phyloP scores from a whole-genome alignment of 2,329 filamentous ascomycete species.

The Alternaria incomplexa region DNA sequence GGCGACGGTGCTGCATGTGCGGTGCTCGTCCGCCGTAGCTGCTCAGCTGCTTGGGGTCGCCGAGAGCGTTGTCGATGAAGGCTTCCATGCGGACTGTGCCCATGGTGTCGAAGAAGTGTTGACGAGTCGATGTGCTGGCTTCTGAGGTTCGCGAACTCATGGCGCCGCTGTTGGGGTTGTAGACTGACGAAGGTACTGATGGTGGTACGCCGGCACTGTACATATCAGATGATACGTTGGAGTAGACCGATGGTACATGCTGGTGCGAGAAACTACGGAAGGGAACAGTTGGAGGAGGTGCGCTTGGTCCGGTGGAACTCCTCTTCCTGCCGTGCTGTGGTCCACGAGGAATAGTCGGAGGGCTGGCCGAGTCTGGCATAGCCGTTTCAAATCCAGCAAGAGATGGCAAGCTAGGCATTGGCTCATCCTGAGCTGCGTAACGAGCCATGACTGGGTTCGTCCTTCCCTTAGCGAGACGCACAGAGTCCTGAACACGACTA shows the following conservation, averaged over 20 bases:
- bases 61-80: constrained; percentile 70
- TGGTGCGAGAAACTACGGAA: constrained; percentile 78
- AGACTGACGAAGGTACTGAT: constrained; percentile 47
- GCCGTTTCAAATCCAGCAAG: constrained; percentile 47
- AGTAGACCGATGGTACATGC: constrained; percentile 48
- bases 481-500: constrained; percentile 81
- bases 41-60: constrained; percentile 24
- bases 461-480: constrained; percentile 82
- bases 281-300: constrained; percentile 68
- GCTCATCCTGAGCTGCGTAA: constrained; percentile 38
- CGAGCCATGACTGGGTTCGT: constrained; percentile 44
- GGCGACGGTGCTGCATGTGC: constrained; percentile 33
- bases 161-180: constrained; percentile 46
- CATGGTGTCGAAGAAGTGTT: constrained; percentile 80
- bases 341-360: constrained; percentile 74
- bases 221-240: constrained; percentile 48
- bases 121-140: constrained; percentile 55
- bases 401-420: constrained; percentile 39
- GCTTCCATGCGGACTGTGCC: constrained; percentile 97
- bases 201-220: constrained; percentile 42
- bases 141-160: constrained; percentile 61
- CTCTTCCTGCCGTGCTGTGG: constrained; percentile 79
- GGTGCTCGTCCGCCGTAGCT: constrained; percentile 22
- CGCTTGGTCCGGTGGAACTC: constrained; percentile 83
- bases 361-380: constrained; percentile 69